A percentile compares a stretch with the other conserved stretches of the same genome.
These are phyloP conservation scores for Casuarina glauca DNA, from an alignment of 306 rosid species.

Conservation along the genomic window DNA sequence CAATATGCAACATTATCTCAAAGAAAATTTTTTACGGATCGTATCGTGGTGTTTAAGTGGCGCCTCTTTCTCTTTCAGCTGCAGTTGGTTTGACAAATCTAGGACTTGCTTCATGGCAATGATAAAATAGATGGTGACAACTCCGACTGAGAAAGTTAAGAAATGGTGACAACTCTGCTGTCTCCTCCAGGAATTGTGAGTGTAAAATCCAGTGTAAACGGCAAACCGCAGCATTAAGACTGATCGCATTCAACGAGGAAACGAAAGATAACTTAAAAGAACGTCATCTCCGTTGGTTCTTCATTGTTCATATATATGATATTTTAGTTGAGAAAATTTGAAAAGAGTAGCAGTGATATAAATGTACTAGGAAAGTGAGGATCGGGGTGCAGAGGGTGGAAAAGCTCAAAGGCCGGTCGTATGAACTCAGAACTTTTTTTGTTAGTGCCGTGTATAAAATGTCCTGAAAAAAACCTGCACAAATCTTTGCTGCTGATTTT, in stretches of 20 bases:
- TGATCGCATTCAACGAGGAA: constrained; percentile 21
- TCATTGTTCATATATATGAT: background rate
- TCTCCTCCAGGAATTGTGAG: constrained; percentile 31
- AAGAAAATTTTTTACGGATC: constrained; percentile 20
- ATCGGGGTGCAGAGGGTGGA: background rate
- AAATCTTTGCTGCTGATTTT: background rate
- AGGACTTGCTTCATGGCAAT: constrained; percentile 25
- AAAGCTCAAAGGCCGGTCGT: background rate
- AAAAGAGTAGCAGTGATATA: constrained; percentile 2
- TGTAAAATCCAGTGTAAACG: constrained; percentile 23
- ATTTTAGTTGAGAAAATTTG: background rate
- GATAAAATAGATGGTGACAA: constrained; percentile 22
- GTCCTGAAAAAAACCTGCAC: background rate
- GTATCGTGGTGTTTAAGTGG: background rate
- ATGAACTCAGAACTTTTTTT: background rate
- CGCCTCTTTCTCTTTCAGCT: constrained; percentile 9
- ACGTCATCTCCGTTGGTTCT: constrained; percentile 21
- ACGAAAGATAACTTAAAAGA: background rate
- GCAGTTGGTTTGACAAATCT: constrained; percentile 15
- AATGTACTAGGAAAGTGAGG: background rate
- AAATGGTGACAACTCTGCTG: constrained; percentile 19
- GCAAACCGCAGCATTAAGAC: constrained; percentile 31
- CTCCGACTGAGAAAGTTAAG: constrained; percentile 34
- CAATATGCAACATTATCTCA: background rate
- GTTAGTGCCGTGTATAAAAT: background rate